A percentile compares a stretch with the other conserved stretches of the same genome.
Evolutionary conservation across 768 basidiomycete species (phyloP).

Genomic region (Pholiota conissans): DNA sequence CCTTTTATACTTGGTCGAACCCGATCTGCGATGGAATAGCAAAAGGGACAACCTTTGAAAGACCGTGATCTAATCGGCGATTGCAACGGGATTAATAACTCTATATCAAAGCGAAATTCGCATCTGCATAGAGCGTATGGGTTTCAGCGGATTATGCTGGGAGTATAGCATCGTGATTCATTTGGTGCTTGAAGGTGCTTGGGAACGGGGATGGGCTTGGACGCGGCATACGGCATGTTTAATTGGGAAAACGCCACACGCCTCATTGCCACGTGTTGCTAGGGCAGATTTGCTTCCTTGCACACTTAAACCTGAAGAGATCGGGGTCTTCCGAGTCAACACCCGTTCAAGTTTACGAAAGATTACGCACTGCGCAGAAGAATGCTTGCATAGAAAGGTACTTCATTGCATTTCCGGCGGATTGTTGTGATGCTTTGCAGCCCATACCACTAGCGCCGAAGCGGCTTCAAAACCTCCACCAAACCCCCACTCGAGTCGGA

Average conservation of each 20-base stretch:
- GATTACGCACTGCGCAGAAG: too few relatives aligned
- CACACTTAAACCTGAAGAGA: not conserved
- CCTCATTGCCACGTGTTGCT: slow-evolving; percentile 23
- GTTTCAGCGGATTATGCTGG: slow-evolving; percentile 4
- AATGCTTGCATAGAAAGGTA: too few relatives aligned
- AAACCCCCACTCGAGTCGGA: too few relatives aligned
- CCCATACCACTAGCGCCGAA: too few relatives aligned
- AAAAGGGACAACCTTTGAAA: not conserved
- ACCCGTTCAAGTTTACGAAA: too few relatives aligned
- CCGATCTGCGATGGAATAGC: not conserved
- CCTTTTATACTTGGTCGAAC: slow-evolving; percentile 16
- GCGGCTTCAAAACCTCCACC: too few relatives aligned
- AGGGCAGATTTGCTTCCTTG: slow-evolving; percentile 7
- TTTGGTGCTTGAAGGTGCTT: not conserved
- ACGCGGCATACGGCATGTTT: not conserved
- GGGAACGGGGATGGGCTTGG: not conserved
- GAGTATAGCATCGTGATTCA: not conserved
- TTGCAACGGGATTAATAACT: slow-evolving; percentile 13
- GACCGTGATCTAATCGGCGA: slow-evolving; percentile 20
- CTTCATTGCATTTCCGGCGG: not conserved
- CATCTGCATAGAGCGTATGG: slow-evolving; percentile 6
- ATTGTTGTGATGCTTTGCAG: too few relatives aligned
- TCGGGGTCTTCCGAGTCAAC: too few relatives aligned
- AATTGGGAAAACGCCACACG: slow-evolving; percentile 12
- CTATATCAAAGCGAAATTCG: slow-evolving; percentile 4